Base-by-base conservation (phyloP, 768 basidiomycete species). In the Pleurotus cornucopiae region DNA sequence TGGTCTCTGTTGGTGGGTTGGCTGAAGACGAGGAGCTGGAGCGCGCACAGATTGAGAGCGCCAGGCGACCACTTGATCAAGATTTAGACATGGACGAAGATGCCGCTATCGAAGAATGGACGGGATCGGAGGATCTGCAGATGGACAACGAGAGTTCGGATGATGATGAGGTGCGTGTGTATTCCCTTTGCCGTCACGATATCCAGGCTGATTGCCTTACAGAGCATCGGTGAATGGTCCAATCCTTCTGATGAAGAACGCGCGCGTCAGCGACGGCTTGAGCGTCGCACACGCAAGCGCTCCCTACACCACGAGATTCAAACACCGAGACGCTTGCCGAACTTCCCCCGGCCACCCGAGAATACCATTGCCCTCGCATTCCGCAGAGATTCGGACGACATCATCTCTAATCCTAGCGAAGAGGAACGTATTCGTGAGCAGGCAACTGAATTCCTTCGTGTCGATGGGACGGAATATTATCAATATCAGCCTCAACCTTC, bases 241-340 rank as follows among this genome's bases (percentile, higher is more conserved):
- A 94, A 94, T 64, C 91, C 91, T 14, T 94, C 91, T 21, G 91
- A 94, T 64, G 91, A 94, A 69, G 91, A 94, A 65, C 81, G 86
- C 25, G 90, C 87, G 3, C 82, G 90, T 18, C 84, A 84, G 59
- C 71, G 78, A 26, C 83, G 89, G 26, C 69, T 81, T 45, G 82
- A 86, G 43, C 82, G 86, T 45, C 83, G 88, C 39, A 67, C 82
- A 56, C 81, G 81, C 37, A 53, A 53, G 23, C 81, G 82, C 30
- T 70, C 71, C 61, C 69, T 64, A 59, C 72, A 71, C 9, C 78
- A 73, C 14, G 80, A 80, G 55, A 66, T 76, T 1, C 86, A 89
- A 67, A 76, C 78, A 54, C 89, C 89, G 6, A 81, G 90, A 49
- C 80, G 88, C 30, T 61, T 92, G 40, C 89, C 91, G 39, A 83